Evolutionary conservation across 257 asterid genomes (phyloP), one percentile per base, ranked within the genome.

Genomic region (Rehmannia glutinosa): DNA sequence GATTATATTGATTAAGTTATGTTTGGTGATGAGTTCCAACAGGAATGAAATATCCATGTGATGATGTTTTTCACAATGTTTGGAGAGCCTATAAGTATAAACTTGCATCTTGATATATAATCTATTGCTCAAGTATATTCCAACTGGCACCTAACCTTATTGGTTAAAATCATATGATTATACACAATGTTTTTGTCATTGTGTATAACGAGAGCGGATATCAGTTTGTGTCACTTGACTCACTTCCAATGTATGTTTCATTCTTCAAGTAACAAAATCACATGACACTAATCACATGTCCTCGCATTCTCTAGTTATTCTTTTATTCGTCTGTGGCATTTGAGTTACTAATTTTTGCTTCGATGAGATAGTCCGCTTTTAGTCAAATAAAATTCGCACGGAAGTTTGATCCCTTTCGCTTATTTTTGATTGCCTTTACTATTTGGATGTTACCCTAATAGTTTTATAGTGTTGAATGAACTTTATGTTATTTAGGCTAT

Each of bases 181-280:
- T n/a, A n/a, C n/a, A n/a, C n/a, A 8, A 11, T 13, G 53, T 23
- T 65, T 63, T n/a, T 11, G n/a, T 28, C 20, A 54, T 46, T 41
- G 19, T 17, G 25, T 39, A 11, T 15, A 4, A 23, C 47, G 19
- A 63, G 30, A 42, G 19, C 13, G 0, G 4, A 1, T 30, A 13
- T 9, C 47, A 38, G 27, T 41, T 75, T 56, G 47, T 47, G 25
- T 65, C 25, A 39, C n/a, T n/a, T n/a, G n/a, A n/a, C n/a, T n/a
- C n/a, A n/a, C n/a, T n/a, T n/a, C n/a, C n/a, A n/a, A n/a, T n/a
- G n/a, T n/a, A n/a, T n/a, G n/a, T n/a, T n/a, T n/a, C n/a, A n/a
- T n/a, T n/a, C n/a, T n/a, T n/a, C n/a, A n/a, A n/a, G n/a, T n/a
- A n/a, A n/a, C n/a, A n/a, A n/a, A n/a, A n/a, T 60, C 24, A 19